Percentiles rank a stretch among this genome's conserved stretches.
phyloP scores from a whole-genome alignment of 441 rosid species.

The Gossypium davidsonii region DNA sequence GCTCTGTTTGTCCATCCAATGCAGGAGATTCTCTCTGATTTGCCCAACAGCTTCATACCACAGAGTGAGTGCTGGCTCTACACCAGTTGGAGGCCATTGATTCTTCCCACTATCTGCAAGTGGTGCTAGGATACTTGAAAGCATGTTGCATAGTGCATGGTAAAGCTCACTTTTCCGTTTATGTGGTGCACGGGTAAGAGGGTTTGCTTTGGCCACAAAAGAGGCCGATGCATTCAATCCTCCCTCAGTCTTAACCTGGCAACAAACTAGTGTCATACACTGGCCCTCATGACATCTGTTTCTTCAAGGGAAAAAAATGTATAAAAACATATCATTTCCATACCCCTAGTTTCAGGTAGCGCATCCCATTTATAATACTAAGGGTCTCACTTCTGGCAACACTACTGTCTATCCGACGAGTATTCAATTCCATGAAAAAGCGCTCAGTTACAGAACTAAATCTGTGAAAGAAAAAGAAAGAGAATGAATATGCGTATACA shows the following conservation, averaged over 20 bases:
- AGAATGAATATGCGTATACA: neutral
- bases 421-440: constrained; percentile 87
- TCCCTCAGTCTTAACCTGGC: constrained; percentile 94
- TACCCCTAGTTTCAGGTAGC: constrained; percentile 97
- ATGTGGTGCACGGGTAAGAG: constrained; percentile 85
- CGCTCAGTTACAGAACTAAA: constrained; percentile 97
- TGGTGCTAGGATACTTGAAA: constrained; percentile 90
- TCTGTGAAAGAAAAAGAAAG: constrained; percentile 36
- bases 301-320: constrained; percentile 9
- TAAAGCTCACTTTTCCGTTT: constrained; percentile 95
- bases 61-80: constrained; percentile 82
- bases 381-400: constrained; percentile 90
- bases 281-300: constrained; percentile 13
- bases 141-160: constrained; percentile 98
- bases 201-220: constrained; percentile 96
- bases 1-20: constrained; percentile 99
- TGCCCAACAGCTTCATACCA: constrained; percentile 99
- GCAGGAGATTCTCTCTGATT: constrained; percentile 72
- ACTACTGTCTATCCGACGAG: constrained; percentile 80
- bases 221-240: constrained; percentile 99
- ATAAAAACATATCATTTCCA: constrained; percentile 16
- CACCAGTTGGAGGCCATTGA: constrained; percentile 98
- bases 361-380: constrained; percentile 96
- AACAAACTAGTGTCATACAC: constrained; percentile 27
- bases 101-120: constrained; percentile 91